A percentile compares a stretch with the other conserved stretches of the same genome.
These are phyloP conservation scores for Trichomonas gallinae DNA, from an alignment of 208 protist genomes.

Conservation along the genomic window DNA sequence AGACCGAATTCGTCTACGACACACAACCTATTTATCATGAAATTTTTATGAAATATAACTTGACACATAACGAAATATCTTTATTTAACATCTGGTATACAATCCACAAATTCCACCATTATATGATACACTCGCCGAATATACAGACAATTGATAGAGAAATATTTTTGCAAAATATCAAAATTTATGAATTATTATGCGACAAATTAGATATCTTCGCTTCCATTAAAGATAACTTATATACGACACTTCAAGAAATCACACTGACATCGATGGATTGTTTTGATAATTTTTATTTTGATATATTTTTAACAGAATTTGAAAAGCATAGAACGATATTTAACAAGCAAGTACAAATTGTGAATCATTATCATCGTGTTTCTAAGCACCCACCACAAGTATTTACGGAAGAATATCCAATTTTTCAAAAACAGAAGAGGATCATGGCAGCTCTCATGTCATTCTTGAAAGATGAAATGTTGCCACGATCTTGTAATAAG, in stretches of 20 bases:
- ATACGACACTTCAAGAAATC: background rate
- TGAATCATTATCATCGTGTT: background rate
- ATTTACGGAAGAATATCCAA: background rate
- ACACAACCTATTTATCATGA: background rate
- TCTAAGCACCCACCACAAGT: background rate
- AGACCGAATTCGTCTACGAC: background rate
- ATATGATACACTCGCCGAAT: background rate
- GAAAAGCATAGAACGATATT: background rate
- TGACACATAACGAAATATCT: background rate
- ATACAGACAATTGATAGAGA: background rate
- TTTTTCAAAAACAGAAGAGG: background rate
- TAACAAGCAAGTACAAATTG: background rate
- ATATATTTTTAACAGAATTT: background rate
- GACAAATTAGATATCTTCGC: background rate
- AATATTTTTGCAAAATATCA: background rate
- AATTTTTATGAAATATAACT: background rate
- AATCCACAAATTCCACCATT: background rate
- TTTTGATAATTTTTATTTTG: background rate
- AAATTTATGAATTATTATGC: background rate
- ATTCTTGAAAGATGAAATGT: background rate
- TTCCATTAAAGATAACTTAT: background rate
- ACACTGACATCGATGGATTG: background rate
- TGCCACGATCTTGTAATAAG: background rate
- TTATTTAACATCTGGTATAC: background rate
- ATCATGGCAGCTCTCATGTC: background rate